A percentile compares a stretch with the other conserved stretches of the same genome.
These are phyloP conservation scores for Prosopis cineraria DNA, from an alignment of 306 rosid species.

Conservation along the genomic window DNA sequence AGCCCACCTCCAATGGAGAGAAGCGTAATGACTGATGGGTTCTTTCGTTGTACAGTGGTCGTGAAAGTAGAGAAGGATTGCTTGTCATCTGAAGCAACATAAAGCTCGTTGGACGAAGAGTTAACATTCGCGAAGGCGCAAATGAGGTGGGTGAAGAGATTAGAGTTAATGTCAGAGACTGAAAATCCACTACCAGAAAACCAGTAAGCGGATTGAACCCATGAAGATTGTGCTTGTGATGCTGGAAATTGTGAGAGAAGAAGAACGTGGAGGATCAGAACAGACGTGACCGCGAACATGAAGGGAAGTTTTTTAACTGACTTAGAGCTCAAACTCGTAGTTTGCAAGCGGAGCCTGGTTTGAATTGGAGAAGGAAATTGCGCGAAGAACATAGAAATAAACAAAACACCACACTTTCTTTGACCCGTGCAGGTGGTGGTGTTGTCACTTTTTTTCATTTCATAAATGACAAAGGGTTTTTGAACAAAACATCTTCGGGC, in stretches of 20 bases:
- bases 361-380: not conserved
- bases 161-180: constrained; percentile 34
- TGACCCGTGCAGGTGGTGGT: too few relatives aligned
- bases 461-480: too few relatives aligned
- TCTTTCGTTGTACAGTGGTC: constrained; percentile 17
- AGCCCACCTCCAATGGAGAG: constrained; percentile 24
- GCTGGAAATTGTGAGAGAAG: not conserved
- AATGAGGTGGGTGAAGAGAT: constrained; percentile 44
- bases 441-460: too few relatives aligned
- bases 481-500: too few relatives aligned
- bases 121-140: constrained; percentile 37
- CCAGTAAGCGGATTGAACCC: constrained; percentile 45
- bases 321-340: not conserved
- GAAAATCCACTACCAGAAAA: not conserved
- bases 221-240: constrained; percentile 35
- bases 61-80: constrained; percentile 38
- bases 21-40: constrained; percentile 37
- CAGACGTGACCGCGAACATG: not conserved
- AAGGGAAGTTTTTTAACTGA: not conserved
- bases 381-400: too few relatives aligned
- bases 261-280: constrained; percentile 3
- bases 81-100: not conserved
- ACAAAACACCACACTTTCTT: too few relatives aligned
- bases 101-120: constrained; percentile 42
- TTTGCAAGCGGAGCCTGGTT: not conserved